Conservation (phyloP, 257 asterid genomes). For the Nicotiana tomentosiformis region DNA sequence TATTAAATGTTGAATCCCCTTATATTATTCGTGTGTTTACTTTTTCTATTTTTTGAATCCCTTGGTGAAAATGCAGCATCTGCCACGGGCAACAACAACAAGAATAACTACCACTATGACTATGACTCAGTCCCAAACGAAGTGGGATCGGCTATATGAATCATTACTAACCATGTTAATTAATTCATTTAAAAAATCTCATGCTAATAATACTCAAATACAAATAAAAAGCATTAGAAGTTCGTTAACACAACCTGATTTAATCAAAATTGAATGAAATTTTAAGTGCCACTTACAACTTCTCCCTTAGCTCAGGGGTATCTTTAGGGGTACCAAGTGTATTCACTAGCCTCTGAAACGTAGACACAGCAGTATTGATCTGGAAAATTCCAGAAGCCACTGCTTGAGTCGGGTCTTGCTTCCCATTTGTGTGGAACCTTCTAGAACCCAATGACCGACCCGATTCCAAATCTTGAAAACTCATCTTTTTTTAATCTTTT, state of each 20-base stretch:
- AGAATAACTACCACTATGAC: too few species aligned
- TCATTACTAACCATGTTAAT: too few species aligned
- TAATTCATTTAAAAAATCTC: too few species aligned
- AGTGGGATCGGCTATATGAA: too few species aligned
- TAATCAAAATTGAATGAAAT: background rate
- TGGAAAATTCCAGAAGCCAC: constrained; percentile 39
- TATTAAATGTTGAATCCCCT: too few species aligned
- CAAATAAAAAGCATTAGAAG: too few species aligned
- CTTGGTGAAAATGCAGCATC: too few species aligned
- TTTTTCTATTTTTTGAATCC: too few species aligned
- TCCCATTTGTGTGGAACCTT: constrained; percentile 3
- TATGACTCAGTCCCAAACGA: too few species aligned
- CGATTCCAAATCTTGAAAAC: constrained; percentile 48
- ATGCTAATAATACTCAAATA: too few species aligned
- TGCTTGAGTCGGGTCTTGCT: constrained; percentile 33
- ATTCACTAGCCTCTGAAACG: constrained; percentile 37
- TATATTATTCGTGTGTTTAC: too few species aligned
- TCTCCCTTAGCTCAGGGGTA: constrained; percentile 38
- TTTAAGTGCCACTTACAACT: constrained; percentile 27
- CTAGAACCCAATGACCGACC: constrained; percentile 21
- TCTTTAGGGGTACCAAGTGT: constrained; percentile 41
- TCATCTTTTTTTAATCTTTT: constrained; percentile 16
- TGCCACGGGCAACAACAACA: too few species aligned
- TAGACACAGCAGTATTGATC: constrained; percentile 41
- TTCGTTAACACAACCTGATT: background rate